Conservation (phyloP, 257 asterid species). For the Cruciata laevipes region DNA sequence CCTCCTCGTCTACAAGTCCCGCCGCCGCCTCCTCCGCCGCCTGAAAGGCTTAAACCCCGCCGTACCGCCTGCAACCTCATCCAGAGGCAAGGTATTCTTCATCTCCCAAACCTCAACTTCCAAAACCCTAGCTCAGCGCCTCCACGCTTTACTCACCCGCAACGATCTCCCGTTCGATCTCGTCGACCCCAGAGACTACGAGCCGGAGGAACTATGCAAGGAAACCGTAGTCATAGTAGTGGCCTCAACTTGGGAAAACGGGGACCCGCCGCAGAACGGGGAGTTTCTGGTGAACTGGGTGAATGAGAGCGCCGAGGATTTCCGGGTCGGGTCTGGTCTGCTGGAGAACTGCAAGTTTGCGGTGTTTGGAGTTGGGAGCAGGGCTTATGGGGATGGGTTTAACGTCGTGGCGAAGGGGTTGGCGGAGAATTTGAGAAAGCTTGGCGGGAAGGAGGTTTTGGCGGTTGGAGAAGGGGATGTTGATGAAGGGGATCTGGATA, state of each 20-base stretch:
- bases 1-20: constrained; percentile 73
- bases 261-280: constrained; percentile 65
- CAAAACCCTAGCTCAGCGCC: constrained; percentile 78
- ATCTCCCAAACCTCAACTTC: constrained; percentile 77
- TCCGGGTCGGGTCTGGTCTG: constrained; percentile 78
- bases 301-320: constrained; percentile 82
- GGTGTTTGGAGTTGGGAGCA: constrained; percentile 89
- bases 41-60: constrained; percentile 18
- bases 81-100: constrained; percentile 67
- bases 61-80: constrained; percentile 4
- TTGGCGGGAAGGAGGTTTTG: constrained; percentile 70
- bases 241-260: constrained; percentile 93
- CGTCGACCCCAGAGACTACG: constrained; percentile 68
- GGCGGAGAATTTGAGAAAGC: constrained; percentile 45
- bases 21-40: constrained; percentile 53
- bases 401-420: constrained; percentile 64
- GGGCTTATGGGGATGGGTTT: constrained; percentile 56
- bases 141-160: constrained; percentile 40
- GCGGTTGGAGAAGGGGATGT: constrained; percentile 71
- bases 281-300: constrained; percentile 80
- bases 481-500: constrained; percentile 57
- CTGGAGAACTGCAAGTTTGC: constrained; percentile 57
- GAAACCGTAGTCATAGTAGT: constrained; percentile 53
- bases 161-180: constrained; percentile 55
- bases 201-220: constrained; percentile 80